Percentiles rank a stretch among this genome's conserved stretches.
Evolutionary conservation across 371 early-diverging fungal genomes (phyloP).

Genomic region (Actinomortierella wolfii): DNA sequence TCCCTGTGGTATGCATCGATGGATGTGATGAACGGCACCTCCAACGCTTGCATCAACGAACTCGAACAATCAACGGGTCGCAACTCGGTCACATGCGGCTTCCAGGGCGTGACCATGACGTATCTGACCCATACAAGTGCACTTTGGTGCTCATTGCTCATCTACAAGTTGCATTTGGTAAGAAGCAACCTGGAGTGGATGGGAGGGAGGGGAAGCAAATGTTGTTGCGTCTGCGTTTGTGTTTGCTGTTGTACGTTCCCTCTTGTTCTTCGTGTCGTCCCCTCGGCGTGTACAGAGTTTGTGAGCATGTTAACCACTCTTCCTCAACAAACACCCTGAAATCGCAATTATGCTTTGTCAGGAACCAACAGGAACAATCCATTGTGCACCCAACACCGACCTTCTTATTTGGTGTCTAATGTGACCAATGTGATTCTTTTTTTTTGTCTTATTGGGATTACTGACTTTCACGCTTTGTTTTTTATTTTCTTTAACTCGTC

Average conservation of each 20-base stretch:
- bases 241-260: no score
- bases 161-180: slow-evolving; percentile 43
- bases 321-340: no score
- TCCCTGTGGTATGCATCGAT: slow-evolving; percentile 42
- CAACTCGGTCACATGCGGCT: slow-evolving; percentile 50
- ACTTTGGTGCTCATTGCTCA: slow-evolving; percentile 41
- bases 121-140: slow-evolving; percentile 32
- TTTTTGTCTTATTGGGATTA: not conserved
- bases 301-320: no score
- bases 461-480: not conserved
- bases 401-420: no score
- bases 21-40: slow-evolving; percentile 38
- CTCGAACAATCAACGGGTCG: slow-evolving; percentile 30
- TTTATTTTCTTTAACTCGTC: no score
- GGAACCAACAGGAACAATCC: no score
- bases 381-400: no score
- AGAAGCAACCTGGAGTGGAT: not conserved
- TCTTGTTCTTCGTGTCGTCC: no score
- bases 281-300: no score
- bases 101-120: slow-evolving; percentile 43
- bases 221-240: no score
- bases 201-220: no score
- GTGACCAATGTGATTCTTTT: not conserved
- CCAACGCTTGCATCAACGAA: slow-evolving; percentile 36
- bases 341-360: no score